Conservation (phyloP, 768 basidiomycete genomes). For the Butyriboletus loyo region DNA sequence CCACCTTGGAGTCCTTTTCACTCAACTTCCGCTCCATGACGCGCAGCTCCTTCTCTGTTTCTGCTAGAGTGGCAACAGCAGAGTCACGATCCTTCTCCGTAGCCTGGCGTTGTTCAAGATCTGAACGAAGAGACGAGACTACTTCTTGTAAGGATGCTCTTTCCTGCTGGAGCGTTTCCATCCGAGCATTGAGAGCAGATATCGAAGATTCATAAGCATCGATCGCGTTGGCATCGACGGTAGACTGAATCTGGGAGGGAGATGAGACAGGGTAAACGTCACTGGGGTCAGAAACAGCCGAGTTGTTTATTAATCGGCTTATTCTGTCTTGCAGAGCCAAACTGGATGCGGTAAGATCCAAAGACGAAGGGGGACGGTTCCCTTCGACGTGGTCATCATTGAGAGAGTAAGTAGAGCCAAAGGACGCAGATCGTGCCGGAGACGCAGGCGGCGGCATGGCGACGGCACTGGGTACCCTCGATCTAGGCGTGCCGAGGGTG, state of each 20-base stretch:
- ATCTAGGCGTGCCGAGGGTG: slow-evolving; percentile 52
- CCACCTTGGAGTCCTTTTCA: slow-evolving; percentile 44
- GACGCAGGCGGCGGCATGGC: slow-evolving; percentile 83
- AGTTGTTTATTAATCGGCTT: slow-evolving; percentile 38
- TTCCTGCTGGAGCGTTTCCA: slow-evolving; percentile 69
- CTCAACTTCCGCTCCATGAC: slow-evolving; percentile 40
- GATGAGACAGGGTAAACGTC: slow-evolving; percentile 16
- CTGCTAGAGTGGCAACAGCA: slow-evolving; percentile 36
- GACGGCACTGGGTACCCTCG: slow-evolving; percentile 65
- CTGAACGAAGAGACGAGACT: slow-evolving; percentile 21
- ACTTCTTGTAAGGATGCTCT: slow-evolving; percentile 54
- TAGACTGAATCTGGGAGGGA: slow-evolving; percentile 39
- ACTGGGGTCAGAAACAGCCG: slow-evolving; percentile 14
- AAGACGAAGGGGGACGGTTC: slow-evolving; percentile 21
- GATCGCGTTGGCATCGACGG: slow-evolving; percentile 23
- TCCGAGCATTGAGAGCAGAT: slow-evolving; percentile 30
- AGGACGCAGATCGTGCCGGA: slow-evolving; percentile 39
- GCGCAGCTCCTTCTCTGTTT: slow-evolving; percentile 43
- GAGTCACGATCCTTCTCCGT: slow-evolving; percentile 47
- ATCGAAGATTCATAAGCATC: slow-evolving; percentile 15
- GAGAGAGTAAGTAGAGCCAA: slow-evolving; percentile 38
- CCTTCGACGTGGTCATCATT: slow-evolving; percentile 27
- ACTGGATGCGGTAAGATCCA: slow-evolving; percentile 39
- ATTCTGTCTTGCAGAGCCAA: slow-evolving; percentile 50
- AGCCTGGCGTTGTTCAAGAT: slow-evolving; percentile 23